Conservation (phyloP, 2,329 filamentous ascomycete species). For the Exophiala aquamarina region DNA sequence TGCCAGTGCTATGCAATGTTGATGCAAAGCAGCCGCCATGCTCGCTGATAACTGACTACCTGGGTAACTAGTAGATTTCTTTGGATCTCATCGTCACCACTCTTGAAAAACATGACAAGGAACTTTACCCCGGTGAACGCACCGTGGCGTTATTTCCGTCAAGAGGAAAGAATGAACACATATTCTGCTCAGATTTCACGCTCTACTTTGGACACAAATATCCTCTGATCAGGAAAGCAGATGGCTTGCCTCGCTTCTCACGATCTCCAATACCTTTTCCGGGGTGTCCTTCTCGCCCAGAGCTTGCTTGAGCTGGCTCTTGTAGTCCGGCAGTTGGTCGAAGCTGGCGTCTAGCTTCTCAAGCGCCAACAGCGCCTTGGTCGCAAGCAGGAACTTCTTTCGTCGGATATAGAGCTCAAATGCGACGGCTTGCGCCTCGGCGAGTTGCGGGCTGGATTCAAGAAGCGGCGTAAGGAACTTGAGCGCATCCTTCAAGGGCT, state of each 20-base stretch:
- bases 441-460: conserved; percentile 75
- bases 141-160: too few species aligned
- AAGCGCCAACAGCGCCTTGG: conserved; percentile 79
- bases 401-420: conserved; percentile 87
- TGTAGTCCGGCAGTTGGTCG: conserved; percentile 73
- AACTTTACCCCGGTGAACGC: too few species aligned
- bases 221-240: conserved; percentile 8
- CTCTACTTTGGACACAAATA: too few species aligned
- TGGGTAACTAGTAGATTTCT: too few species aligned
- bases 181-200: too few species aligned
- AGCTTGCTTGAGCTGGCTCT: conserved; percentile 66
- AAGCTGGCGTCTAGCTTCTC: conserved; percentile 67
- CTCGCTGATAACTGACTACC: too few species aligned
- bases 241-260: conserved; percentile 13
- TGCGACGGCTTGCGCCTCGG: conserved; percentile 78
- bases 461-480: conserved; percentile 82
- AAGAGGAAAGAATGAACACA: too few species aligned
- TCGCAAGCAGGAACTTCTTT: conserved; percentile 86
- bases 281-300: conserved; percentile 62
- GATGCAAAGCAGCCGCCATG: too few species aligned
- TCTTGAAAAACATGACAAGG: too few species aligned
- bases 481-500: conserved; percentile 81
- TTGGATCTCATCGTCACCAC: too few species aligned
- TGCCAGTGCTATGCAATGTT: too few species aligned
- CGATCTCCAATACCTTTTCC: conserved; percentile 51